Percentiles rank a stretch among this genome's conserved stretches.
Conservation (phyloP, 305 asterid species). For the Fraxinus floribunda region DNA sequence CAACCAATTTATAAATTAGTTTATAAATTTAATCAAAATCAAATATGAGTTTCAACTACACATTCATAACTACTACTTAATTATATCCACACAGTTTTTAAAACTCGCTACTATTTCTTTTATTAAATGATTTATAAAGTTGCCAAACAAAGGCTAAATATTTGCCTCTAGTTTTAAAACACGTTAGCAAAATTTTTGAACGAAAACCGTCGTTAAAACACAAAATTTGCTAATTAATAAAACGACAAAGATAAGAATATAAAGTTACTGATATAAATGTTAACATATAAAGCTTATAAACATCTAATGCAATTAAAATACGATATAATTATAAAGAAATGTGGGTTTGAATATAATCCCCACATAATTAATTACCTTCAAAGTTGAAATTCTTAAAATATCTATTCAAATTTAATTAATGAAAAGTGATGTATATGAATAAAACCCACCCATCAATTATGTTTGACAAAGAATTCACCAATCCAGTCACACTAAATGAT, state of each 20-base stretch:
- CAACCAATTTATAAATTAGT: background rate
- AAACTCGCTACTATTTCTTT: background rate
- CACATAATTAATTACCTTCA: background rate
- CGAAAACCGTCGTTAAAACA: background rate
- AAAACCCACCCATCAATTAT: background rate
- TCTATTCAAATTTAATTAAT: background rate
- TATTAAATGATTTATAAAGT: background rate
- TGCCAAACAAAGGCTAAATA: background rate
- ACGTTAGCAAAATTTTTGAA: background rate
- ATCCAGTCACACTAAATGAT: background rate
- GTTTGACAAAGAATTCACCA: conserved; percentile 12
- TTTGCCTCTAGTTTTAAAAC: background rate
- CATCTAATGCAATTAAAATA: background rate
- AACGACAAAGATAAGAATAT: background rate
- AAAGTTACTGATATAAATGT: no score
- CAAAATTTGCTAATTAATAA: background rate
- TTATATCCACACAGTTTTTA: background rate
- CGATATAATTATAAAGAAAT: background rate
- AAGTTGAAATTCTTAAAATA: background rate
- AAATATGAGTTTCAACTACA: no score
- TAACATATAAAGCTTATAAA: background rate
- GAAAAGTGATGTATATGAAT: background rate
- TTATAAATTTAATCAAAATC: no score
- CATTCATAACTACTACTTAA: background rate
- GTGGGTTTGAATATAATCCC: background rate